Evolutionary conservation across 2,329 filamentous ascomycete genomes (phyloP), one percentile per base, ranked within the genome.

Genomic region (Mariannaea elegans): DNA sequence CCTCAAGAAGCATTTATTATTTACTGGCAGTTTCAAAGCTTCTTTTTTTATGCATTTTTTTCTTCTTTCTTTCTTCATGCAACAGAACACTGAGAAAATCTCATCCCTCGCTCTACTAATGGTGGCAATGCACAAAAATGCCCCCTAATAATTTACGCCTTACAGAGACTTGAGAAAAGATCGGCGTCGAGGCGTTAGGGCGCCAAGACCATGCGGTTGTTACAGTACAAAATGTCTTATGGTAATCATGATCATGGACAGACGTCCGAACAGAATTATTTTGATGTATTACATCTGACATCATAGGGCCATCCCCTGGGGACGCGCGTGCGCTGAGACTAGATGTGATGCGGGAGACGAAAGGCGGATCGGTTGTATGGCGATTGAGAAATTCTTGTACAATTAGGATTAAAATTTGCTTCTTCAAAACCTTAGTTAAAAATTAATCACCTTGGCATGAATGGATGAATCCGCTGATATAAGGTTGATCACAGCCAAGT

Each of bases 11-110:
- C 69, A 75, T 74, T 61, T 56, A 46, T 71, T 71, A 71, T 73
- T 68, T 62, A 8, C 6, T 69, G 65, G 72, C 63, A 76, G 72
- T 67, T 62, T 73, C 64, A 70, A 75, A 73, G 65, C 63, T 38
- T 61, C 59, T 56, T 24, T 49, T 47, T 36, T 58, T 50, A 47
- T 52, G 39, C 55, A 59, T 56, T 47, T 59, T 59, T 41, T 27
- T 48, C 56, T 66, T 44, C 54, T 61, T 54, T 39, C 57, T 51
- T 47, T 46, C 23, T 36, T 42, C 23, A n/a, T 14, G 44, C 24
- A 38, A 18, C 16, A 45, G 21, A 4, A 13, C 23, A 46, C 27
- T 27, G 51, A 38, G 51, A 31, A 44, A 12, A 16, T 27, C 19
- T 18, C n/a, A 46, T 38, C 32, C 41, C 44, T 54, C 31, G 18